A percentile compares a stretch with the other conserved stretches of the same genome.
Conservation (phyloP, 148 eudicot genomes). For the Cornus kousa region DNA sequence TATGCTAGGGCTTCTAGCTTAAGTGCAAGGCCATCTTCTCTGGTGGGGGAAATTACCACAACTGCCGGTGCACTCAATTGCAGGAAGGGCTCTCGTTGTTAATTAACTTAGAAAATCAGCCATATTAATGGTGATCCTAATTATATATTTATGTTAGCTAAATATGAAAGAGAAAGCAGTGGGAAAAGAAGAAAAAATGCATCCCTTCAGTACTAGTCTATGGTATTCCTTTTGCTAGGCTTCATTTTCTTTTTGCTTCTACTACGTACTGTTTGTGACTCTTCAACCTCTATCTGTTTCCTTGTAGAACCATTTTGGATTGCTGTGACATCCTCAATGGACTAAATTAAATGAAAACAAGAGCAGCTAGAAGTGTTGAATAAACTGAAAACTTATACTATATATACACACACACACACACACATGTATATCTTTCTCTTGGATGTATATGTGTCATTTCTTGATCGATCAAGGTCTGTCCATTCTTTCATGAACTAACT, state of each 20-base stretch:
- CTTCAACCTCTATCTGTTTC: background rate
- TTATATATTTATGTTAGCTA: too few relatives aligned
- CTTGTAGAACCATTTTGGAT: background rate
- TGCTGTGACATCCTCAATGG: background rate
- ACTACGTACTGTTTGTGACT: background rate
- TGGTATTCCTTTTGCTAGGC: too few relatives aligned
- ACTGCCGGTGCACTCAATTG: conserved; percentile 38
- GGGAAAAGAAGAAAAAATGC: too few relatives aligned
- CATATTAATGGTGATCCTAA: too few relatives aligned
- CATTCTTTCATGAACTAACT: too few relatives aligned
- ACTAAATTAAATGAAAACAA: background rate
- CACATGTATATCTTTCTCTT: background rate
- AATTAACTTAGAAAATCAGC: background rate
- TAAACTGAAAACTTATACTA: too few relatives aligned
- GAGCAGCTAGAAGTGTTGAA: background rate
- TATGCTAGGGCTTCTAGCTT: conserved; percentile 45
- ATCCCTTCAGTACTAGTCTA: too few relatives aligned
- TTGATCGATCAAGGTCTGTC: too few relatives aligned
- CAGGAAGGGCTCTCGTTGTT: conserved; percentile 32
- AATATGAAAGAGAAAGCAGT: background rate
- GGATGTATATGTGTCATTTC: too few relatives aligned
- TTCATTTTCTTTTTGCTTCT: background rate
- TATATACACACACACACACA: too few relatives aligned
- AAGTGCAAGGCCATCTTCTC: conserved; percentile 35
- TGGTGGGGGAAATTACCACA: conserved; percentile 36